Evolutionary conservation across 106 monocot species (phyloP), one percentile per base, ranked within the genome.

Genomic region (Dendrobium huoshanense): DNA sequence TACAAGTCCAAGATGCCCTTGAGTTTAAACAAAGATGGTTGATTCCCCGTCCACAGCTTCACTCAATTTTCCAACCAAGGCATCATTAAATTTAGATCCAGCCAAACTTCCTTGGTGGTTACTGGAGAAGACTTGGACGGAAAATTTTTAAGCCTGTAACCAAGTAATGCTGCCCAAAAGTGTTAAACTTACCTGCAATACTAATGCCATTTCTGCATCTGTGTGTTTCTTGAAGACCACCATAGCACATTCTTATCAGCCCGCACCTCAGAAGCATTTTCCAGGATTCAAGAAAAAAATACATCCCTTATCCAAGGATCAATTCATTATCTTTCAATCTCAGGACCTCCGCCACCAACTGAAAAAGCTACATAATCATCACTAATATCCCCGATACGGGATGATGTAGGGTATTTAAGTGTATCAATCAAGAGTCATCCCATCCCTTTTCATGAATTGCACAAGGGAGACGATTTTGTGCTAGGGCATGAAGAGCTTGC

Each of bases 141-240:
- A 42, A 86, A 79, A 43, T 84, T 75, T 75, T 75, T 85, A 6
- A 94, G 89, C 56, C 80, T 73, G 54, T 88, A 94, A 81, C 94
- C 91, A 16, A 89, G 61, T 82, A 94, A 89, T 75, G 84, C 72
- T 13, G 85, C 16, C 94, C 91, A 88, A 91, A 91, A 67, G 83
- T 80, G 77, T 87, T 81, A 48, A 67, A 85, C 59, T 91, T 88
- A 13, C 91, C 85, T 61, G 91, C 88, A 82, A 89, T 82, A 78
- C 89, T 90, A 78, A 95, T 67, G 95, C 95, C 55, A 72, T 83
- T 82, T 95, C 90, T 45, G 92, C 95, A 95, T 92, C 92, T 70
- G 87, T 81, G 42, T 80, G 87, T 59, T 82, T 90, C 76, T 86
- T 92, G 75, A 95, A 95, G n/a, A 75, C 82, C 88, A 72, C 73